Percentiles rank a stretch among this genome's conserved stretches.
phyloP scores from a whole-genome alignment of 495 filamentous ascomycete species.

The Xylaria scruposa region DNA sequence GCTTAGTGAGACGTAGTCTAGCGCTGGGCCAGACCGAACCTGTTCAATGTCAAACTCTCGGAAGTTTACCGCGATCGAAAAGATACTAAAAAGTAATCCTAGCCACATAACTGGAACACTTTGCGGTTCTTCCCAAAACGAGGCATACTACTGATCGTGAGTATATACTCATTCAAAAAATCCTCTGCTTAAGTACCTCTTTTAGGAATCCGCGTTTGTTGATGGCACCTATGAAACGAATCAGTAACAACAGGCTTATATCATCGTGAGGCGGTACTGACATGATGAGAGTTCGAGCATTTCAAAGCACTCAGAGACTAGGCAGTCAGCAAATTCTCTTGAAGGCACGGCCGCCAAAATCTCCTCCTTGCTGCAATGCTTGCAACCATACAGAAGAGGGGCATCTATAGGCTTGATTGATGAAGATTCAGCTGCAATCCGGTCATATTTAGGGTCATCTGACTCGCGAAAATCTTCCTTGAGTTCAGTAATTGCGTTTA shows the following conservation, averaged over 20 bases:
- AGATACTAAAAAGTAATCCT: conserved; percentile 42
- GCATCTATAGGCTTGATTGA: conserved; percentile 21
- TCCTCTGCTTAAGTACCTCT: background rate
- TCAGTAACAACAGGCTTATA: background rate
- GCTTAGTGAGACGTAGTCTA: conserved; percentile 34
- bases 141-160: conserved; percentile 33
- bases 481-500: conserved; percentile 43
- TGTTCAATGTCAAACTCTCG: conserved; percentile 22
- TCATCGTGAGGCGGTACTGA: background rate
- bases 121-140: conserved; percentile 39
- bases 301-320: conserved; percentile 25
- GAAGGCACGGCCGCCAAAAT: conserved; percentile 26
- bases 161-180: background rate
- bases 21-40: conserved; percentile 32
- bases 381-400: conserved; percentile 29
- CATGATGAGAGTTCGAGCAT: conserved; percentile 27
- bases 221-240: conserved; percentile 4
- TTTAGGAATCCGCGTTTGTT: conserved; percentile 26
- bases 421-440: conserved; percentile 10
- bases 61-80: conserved; percentile 27
- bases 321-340: conserved; percentile 22
- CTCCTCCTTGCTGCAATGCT: conserved; percentile 22
- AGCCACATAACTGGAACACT: conserved; percentile 36
- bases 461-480: conserved; percentile 34
- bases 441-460: conserved; percentile 9